A percentile compares a stretch with the other conserved stretches of the same genome.
phyloP scores from a whole-genome alignment of 306 rosid genomes.

The Pterocarpus macrocarpus region DNA sequence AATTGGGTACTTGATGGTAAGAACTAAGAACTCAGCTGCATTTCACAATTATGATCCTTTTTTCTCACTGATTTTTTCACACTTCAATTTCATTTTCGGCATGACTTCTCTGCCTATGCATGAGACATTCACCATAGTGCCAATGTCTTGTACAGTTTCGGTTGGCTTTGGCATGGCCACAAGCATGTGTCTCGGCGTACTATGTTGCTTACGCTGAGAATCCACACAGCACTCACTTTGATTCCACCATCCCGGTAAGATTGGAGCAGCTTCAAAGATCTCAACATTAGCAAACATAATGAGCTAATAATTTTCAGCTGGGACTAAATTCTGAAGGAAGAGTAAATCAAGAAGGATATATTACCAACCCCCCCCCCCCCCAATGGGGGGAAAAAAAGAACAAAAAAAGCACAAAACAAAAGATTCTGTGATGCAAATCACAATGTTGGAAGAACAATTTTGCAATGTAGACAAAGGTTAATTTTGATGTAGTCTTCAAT shows the following conservation, averaged over 20 bases:
- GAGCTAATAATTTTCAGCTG: conserved; percentile 19
- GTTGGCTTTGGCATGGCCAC: conserved; percentile 82
- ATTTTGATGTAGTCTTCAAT: conserved; percentile 24
- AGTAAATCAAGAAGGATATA: background rate
- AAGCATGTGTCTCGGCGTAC: conserved; percentile 83
- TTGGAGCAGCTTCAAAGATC: conserved; percentile 63
- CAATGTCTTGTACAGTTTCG: conserved; percentile 63
- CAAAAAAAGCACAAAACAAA: background rate
- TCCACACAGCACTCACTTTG: conserved; percentile 56
- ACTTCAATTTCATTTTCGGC: background rate
- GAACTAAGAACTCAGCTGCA: conserved; percentile 29
- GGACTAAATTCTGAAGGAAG: background rate
- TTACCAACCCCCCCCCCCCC: background rate
- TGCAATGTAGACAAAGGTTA: background rate
- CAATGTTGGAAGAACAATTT: conserved; percentile 9
- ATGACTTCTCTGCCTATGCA: background rate
- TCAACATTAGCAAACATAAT: conserved; percentile 50
- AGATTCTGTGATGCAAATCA: background rate
- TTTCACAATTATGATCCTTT: background rate
- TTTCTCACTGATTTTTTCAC: background rate
- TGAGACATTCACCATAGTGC: conserved; percentile 22
- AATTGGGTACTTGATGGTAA: conserved; percentile 88
- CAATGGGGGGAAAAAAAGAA: no score
- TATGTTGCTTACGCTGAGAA: conserved; percentile 80
- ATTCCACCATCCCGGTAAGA: conserved; percentile 65